Evolutionary conservation across 2,329 filamentous ascomycete genomes (phyloP).

Genomic region (Diaporthe aspalathi): DNA sequence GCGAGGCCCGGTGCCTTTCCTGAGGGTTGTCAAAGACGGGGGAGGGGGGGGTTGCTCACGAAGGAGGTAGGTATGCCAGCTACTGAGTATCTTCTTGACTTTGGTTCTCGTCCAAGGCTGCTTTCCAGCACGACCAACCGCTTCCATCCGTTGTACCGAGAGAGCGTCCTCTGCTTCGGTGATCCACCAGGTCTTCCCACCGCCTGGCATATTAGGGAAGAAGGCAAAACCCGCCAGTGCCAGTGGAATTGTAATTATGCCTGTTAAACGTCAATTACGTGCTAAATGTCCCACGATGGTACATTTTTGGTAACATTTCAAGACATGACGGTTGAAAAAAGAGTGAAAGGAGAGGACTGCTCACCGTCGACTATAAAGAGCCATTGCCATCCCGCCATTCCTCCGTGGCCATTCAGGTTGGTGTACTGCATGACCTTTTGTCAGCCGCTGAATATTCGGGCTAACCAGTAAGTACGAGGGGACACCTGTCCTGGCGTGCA

Average conservation of each 20-base stretch:
- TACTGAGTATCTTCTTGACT: slow-evolving; percentile 47
- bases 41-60: slow-evolving; percentile 42
- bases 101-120: slow-evolving; percentile 44
- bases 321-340: background rate
- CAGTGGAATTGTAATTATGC: slow-evolving; percentile 64
- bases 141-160: slow-evolving; percentile 46
- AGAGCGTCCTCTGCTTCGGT: slow-evolving; percentile 51
- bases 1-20: background rate
- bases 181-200: slow-evolving; percentile 52
- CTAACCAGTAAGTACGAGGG: no score
- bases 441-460: background rate
- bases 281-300: background rate
- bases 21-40: no score
- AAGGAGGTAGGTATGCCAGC: slow-evolving; percentile 54
- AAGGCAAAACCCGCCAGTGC: slow-evolving; percentile 62
- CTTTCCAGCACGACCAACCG: slow-evolving; percentile 17
- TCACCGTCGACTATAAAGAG: background rate
- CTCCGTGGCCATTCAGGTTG: slow-evolving; percentile 55
- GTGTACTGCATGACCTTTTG: slow-evolving; percentile 39
- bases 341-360: no score
- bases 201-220: slow-evolving; percentile 61
- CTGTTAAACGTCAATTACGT: slow-evolving; percentile 43
- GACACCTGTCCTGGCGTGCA: no score
- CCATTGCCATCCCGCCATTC: slow-evolving; percentile 62
- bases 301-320: no score